These are phyloP conservation scores for Schoenoplectus triqueter DNA, from an alignment of 202 grass and related monocot species.

Conservation along the genomic window DNA sequence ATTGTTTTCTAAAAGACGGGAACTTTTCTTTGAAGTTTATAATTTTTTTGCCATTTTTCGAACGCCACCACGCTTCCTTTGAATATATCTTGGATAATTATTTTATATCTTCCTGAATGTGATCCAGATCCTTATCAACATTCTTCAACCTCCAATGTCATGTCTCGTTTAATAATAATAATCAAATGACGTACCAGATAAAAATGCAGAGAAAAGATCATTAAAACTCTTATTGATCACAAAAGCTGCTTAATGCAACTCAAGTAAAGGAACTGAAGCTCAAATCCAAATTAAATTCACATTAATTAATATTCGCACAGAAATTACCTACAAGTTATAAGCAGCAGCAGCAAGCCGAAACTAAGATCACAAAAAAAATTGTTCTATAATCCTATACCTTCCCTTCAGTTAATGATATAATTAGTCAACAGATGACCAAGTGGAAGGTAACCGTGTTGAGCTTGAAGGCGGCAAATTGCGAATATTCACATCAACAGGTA, in stretches of 20 bases:
- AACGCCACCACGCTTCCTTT: no score
- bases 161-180: neutral
- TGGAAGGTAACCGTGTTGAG: constrained; percentile 69
- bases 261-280: neutral
- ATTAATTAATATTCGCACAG: constrained; percentile 1
- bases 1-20: no score
- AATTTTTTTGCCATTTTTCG: no score
- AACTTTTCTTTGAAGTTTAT: no score
- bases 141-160: neutral
- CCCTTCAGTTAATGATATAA: neutral
- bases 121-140: neutral
- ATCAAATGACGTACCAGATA: neutral
- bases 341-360: neutral
- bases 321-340: neutral
- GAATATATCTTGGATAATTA: no score
- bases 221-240: neutral
- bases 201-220: neutral
- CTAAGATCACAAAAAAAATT: neutral
- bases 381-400: neutral
- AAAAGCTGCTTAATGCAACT: constrained; percentile 4
- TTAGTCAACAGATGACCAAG: constrained; percentile 55
- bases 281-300: constrained; percentile 14
- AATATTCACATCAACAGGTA: constrained; percentile 77
- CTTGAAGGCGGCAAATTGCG: constrained; percentile 52
- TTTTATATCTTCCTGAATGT: no score